A percentile compares a stretch with the other conserved stretches of the same genome.
Evolutionary conservation across 2,329 filamentous ascomycete genomes (phyloP).

Genomic region (Clarireedia monteithiana): DNA sequence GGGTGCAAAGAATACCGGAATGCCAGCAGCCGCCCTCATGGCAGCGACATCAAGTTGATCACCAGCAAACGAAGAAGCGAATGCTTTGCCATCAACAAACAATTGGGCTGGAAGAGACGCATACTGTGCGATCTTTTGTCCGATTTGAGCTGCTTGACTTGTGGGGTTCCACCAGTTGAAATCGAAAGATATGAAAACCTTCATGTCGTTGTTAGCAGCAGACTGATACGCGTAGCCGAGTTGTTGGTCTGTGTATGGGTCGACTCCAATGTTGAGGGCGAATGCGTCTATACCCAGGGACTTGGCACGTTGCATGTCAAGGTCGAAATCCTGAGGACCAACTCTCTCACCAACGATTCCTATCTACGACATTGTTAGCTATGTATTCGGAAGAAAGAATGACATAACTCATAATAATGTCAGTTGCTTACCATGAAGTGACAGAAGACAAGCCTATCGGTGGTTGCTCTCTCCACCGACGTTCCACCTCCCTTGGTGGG

Average conservation of each 20-base stretch:
- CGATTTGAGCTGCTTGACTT: conserved; percentile 17
- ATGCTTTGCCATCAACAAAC: conserved; percentile 27
- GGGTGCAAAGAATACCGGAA: conserved; percentile 19
- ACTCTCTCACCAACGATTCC: conserved; percentile 17
- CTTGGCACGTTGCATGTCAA: conserved; percentile 20
- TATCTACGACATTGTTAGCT: conserved; percentile 9
- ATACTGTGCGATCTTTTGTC: conserved; percentile 24
- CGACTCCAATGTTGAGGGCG: conserved; percentile 29
- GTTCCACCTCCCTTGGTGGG: not conserved
- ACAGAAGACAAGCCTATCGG: conserved; percentile 14
- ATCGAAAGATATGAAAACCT: conserved; percentile 31
- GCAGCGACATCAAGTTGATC: conserved; percentile 35
- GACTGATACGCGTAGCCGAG: conserved; percentile 26
- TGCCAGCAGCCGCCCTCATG: conserved; percentile 30
- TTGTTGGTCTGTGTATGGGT: conserved; percentile 26
- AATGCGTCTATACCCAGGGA: conserved; percentile 31
- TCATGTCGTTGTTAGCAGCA: conserved; percentile 23
- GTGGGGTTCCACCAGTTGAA: conserved; percentile 18
- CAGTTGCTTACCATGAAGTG: conserved; percentile 16
- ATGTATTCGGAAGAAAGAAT: not conserved
- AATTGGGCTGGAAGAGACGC: conserved; percentile 29
- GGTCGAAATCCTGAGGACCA: conserved; percentile 15
- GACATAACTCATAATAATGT: not conserved
- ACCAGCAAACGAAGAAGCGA: conserved; percentile 43
- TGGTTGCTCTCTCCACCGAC: conserved; percentile 3